Evolutionary conservation across 2,329 filamentous ascomycete species (phyloP).

Genomic region (Claviceps purpurea): DNA sequence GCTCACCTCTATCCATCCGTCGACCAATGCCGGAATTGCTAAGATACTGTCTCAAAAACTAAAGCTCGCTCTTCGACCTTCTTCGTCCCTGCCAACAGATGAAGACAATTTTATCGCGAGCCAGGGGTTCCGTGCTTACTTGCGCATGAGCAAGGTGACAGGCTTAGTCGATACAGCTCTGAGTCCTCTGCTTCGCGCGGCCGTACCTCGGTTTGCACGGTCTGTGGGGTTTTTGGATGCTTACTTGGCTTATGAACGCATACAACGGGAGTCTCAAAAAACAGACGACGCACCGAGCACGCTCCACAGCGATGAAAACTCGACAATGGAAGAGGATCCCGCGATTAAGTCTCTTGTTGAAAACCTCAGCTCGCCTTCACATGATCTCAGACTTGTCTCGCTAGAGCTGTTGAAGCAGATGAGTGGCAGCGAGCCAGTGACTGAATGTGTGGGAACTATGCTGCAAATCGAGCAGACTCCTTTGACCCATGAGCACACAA

Average conservation of each 20-base stretch:
- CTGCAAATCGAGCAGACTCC: conserved; percentile 69
- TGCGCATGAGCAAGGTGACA: conserved; percentile 49
- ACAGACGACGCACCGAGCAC: conserved; percentile 12
- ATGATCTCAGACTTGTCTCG: conserved; percentile 58
- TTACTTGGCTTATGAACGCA: conserved; percentile 41
- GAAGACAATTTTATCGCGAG: conserved; percentile 62
- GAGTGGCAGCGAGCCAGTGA: conserved; percentile 14
- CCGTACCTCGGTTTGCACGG: conserved; percentile 51
- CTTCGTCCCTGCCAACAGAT: conserved; percentile 43
- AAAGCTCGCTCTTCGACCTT: conserved; percentile 49
- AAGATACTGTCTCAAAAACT: conserved; percentile 53
- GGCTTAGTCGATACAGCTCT: conserved; percentile 45
- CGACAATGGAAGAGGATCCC: conserved; percentile 37
- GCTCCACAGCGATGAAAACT: conserved; percentile 27
- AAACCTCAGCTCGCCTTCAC: conserved; percentile 64
- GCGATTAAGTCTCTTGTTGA: conserved; percentile 53
- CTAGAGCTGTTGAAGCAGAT: conserved; percentile 58
- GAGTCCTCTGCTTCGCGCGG: conserved; percentile 52
- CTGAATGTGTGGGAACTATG: conserved; percentile 36
- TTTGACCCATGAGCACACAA: conserved; percentile 60
- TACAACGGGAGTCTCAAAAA: conserved; percentile 9
- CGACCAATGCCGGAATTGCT: conserved; percentile 51
- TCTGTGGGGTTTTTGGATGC: conserved; percentile 53
- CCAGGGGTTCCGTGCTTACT: conserved; percentile 60
- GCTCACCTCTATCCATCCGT: conserved; percentile 49